These are phyloP conservation scores for Chaetomium olivaceum DNA, from an alignment of 2,329 filamentous ascomycete species.

Conservation along the genomic window DNA sequence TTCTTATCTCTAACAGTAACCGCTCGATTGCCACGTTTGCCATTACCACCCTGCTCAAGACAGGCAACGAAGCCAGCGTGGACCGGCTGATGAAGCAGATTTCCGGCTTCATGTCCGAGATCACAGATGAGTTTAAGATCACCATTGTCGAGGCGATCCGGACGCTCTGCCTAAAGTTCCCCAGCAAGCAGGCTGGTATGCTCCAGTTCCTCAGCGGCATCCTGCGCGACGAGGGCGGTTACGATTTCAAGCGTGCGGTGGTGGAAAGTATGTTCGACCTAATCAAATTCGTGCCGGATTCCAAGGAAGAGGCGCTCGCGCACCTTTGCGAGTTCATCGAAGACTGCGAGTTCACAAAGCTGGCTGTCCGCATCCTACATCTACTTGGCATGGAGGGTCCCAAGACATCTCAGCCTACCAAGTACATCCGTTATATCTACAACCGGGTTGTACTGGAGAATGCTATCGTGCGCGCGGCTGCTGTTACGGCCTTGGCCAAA, in stretches of 20 bases:
- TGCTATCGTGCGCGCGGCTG: slow-evolving; percentile 89
- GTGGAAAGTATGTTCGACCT: slow-evolving; percentile 99
- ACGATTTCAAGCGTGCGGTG: slow-evolving; percentile 96
- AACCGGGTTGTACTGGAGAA: slow-evolving; percentile 98
- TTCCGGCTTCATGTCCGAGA: slow-evolving; percentile 96
- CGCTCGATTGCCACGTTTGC: slow-evolving; percentile 97
- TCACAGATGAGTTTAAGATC: slow-evolving; percentile 99
- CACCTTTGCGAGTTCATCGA: slow-evolving; percentile 99
- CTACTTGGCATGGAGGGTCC: slow-evolving; percentile 92
- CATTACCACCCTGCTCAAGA: slow-evolving; percentile 97
- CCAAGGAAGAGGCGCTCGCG: slow-evolving; percentile 77
- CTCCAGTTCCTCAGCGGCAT: slow-evolving; percentile 97
- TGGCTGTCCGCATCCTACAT: slow-evolving; percentile 92
- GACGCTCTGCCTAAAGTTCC: slow-evolving; percentile 95
- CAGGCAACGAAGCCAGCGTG: slow-evolving; percentile 94
- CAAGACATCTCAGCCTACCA: slow-evolving; percentile 92
- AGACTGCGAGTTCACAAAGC: slow-evolving; percentile 98
- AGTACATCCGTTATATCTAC: slow-evolving; percentile 99
- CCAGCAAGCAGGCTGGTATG: slow-evolving; percentile 97
- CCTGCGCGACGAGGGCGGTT: slow-evolving; percentile 91
- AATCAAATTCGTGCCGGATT: slow-evolving; percentile 97
- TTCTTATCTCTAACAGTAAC: slow-evolving; percentile 94
- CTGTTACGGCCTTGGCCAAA: slow-evolving; percentile 92
- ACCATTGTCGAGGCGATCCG: slow-evolving; percentile 99
- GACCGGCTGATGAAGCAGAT: slow-evolving; percentile 99